Evolutionary conservation across 495 filamentous ascomycete species (phyloP).

Genomic region (Articulospora tetracladia): DNA sequence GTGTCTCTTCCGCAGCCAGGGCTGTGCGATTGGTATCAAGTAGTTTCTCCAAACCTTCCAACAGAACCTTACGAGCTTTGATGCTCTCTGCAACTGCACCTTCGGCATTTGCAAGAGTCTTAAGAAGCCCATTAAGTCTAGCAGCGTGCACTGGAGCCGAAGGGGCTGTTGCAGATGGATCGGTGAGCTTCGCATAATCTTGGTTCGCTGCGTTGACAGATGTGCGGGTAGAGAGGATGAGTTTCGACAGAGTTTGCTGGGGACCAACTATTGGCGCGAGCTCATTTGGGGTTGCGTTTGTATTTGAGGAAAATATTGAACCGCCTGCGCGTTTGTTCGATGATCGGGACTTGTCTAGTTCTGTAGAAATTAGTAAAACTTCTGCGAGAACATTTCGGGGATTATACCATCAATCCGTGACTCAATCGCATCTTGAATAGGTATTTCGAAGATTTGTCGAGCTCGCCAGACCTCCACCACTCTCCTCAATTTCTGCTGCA

Average conservation of each 20-base stretch:
- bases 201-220: slow-evolving; percentile 62
- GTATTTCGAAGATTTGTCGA: slow-evolving; percentile 75
- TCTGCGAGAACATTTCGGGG: neutral
- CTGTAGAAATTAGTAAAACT: slow-evolving; percentile 35
- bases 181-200: slow-evolving; percentile 79
- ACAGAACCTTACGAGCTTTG: slow-evolving; percentile 74
- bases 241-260: slow-evolving; percentile 69
- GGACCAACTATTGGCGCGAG: slow-evolving; percentile 68
- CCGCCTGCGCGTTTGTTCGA: slow-evolving; percentile 61
- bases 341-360: slow-evolving; percentile 74
- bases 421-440: slow-evolving; percentile 76
- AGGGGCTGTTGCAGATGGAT: slow-evolving; percentile 59
- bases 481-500: slow-evolving; percentile 80
- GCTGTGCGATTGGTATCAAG: slow-evolving; percentile 69
- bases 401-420: slow-evolving; percentile 67
- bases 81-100: slow-evolving; percentile 86
- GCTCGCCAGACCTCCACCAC: slow-evolving; percentile 94
- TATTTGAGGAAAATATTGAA: slow-evolving; percentile 61
- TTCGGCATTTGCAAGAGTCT: slow-evolving; percentile 86
- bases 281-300: slow-evolving; percentile 65
- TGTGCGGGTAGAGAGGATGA: slow-evolving; percentile 55
- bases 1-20: slow-evolving; percentile 61
- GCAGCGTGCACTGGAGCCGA: slow-evolving; percentile 88
- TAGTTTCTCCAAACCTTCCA: slow-evolving; percentile 78
- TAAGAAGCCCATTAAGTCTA: slow-evolving; percentile 79